Evolutionary conservation across 208 protist genomes (phyloP).

Genomic region (Leishmania aethiopica): DNA sequence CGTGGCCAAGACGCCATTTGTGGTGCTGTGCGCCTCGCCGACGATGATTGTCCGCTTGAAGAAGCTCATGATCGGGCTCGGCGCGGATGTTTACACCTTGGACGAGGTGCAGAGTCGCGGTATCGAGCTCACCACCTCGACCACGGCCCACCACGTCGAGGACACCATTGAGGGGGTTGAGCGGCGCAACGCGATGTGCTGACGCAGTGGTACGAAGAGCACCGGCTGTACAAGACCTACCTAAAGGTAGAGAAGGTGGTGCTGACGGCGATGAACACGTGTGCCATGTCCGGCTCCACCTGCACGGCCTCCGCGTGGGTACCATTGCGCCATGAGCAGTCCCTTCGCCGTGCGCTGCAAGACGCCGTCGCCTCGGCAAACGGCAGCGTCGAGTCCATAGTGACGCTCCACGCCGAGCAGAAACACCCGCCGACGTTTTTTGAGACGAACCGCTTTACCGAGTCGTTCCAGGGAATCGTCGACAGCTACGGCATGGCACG

Average conservation of each 20-base stretch:
- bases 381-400: constrained; percentile 85
- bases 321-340: constrained; percentile 49
- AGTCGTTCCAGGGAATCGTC: constrained; percentile 97
- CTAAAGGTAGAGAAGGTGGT: constrained; percentile 59
- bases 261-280: constrained; percentile 92
- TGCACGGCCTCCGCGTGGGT: constrained; percentile 95
- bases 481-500: constrained; percentile 97
- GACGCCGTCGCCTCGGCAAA: constrained; percentile 49
- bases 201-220: constrained; percentile 42
- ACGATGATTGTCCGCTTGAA: constrained; percentile 88
- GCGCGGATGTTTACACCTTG: constrained; percentile 90
- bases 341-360: constrained; percentile 54
- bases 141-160: constrained; percentile 19
- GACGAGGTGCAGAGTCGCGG: constrained; percentile 23
- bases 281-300: constrained; percentile 86
- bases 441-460: constrained; percentile 95
- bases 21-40: constrained; percentile 96
- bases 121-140: constrained; percentile 9
- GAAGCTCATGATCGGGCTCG: constrained; percentile 96
- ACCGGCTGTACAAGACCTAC: constrained; percentile 47
- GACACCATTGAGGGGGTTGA: constrained; percentile 29
- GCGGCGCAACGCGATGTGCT: constrained; percentile 48
- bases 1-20: constrained; percentile 95
- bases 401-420: constrained; percentile 74
- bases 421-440: constrained; percentile 97